Percentiles rank a stretch among this genome's conserved stretches.
phyloP scores from a whole-genome alignment of 2,329 filamentous ascomycete genomes.

The Zarea fungicola region DNA sequence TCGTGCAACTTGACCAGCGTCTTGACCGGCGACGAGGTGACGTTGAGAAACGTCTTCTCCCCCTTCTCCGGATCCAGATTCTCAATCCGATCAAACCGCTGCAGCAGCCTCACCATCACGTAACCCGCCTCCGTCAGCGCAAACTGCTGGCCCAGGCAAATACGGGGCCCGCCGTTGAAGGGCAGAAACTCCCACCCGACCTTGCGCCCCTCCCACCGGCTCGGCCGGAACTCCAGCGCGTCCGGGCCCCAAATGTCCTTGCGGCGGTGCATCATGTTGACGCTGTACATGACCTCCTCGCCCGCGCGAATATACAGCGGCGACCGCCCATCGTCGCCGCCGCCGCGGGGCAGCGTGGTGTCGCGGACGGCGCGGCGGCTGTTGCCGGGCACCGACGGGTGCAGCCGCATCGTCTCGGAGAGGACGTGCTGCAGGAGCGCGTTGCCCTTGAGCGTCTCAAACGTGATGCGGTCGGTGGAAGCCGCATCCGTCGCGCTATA shows the following conservation, averaged over 20 bases:
- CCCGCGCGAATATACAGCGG: slow-evolving; percentile 22
- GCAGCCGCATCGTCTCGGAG: slow-evolving; percentile 27
- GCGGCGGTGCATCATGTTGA: slow-evolving; percentile 27
- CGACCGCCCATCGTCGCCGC: slow-evolving; percentile 27
- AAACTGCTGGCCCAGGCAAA: slow-evolving; percentile 69
- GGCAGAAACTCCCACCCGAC: slow-evolving; percentile 29
- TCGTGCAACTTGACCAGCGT: slow-evolving; percentile 7
- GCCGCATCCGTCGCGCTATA: too few relatives aligned
- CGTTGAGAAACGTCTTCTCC: background rate
- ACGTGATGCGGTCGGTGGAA: slow-evolving; percentile 11
- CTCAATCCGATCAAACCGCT: slow-evolving; percentile 33
- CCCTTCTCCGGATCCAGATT: background rate
- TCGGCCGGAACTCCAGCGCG: slow-evolving; percentile 30
- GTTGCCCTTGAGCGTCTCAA: slow-evolving; percentile 19
- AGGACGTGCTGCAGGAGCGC: slow-evolving; percentile 21
- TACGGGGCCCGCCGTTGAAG: slow-evolving; percentile 36
- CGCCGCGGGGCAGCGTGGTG: slow-evolving; percentile 31
- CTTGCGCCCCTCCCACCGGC: slow-evolving; percentile 29
- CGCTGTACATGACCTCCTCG: slow-evolving; percentile 26
- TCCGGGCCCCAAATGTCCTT: slow-evolving; percentile 32
- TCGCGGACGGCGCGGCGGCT: slow-evolving; percentile 23
- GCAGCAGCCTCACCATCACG: slow-evolving; percentile 61
- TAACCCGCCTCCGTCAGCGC: slow-evolving; percentile 67
- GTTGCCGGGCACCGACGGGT: slow-evolving; percentile 30
- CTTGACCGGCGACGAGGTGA: background rate